Evolutionary conservation across 257 asterid genomes (phyloP), one percentile per base, ranked within the genome.

Genomic region (Hygrophila difformis): DNA sequence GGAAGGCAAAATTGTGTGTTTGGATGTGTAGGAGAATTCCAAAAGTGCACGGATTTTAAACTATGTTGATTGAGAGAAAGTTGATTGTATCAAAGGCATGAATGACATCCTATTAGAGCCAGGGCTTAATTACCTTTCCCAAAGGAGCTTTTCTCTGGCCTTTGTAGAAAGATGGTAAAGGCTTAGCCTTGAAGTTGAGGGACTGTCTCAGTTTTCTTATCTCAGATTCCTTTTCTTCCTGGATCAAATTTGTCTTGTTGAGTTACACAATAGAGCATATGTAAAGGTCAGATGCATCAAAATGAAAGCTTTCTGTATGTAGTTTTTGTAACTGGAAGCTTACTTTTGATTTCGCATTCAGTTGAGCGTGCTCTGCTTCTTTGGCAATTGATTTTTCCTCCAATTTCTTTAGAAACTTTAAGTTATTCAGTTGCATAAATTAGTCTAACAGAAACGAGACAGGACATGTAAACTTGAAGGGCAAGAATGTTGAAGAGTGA

Each of bases 331-430:
- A 46, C 19, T 39, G 14, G 16, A 44, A 36, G 26, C 44, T 12
- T 69, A 69, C 93, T 84, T 65, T 84, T 31, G 78, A 48, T 58
- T 68, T 80, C 48, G 79, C 62, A 62, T 36, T 44, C 28, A 19
- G 59, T 33, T 47, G 71, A 46, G 75, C 68, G 59, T 66, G 67
- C 64, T 52, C 93, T 9, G 70, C 71, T 53, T 56, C 78, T 77
- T 78, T 62, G 21, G 76, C 61, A 46, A 72, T 61, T 54, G 93
- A 72, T 60, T 75, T 72, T 40, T 70, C 80, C 59, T 69, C 92
- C 64, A 75, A 55, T 50, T 70, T 77, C 71, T 68, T 70, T 12
- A 56, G 17, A 48, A 74, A 70, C 75, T 63, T 64, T 46, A 16
- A 54, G 38, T 12, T 9, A 33, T 2, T 49, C 15, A 21, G 31